Evolutionary conservation across 345 rosid species (phyloP).

Genomic region (Gossypium sturtianum): DNA sequence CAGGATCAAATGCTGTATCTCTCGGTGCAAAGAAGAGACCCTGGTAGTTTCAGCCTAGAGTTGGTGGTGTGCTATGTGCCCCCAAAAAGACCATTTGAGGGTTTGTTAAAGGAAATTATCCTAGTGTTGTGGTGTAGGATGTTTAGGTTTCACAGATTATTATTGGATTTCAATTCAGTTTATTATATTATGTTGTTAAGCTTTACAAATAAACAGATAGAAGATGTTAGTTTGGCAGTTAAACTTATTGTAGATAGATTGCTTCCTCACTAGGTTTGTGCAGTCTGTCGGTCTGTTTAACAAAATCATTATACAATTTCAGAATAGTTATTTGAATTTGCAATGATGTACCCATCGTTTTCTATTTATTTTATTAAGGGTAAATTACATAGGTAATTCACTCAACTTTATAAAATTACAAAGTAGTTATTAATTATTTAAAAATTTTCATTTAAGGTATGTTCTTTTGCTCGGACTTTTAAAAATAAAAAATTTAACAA

Average conservation of each 20-base stretch:
- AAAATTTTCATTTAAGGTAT: no score
- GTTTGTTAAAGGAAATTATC: not conserved
- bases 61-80: not conserved
- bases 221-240: not conserved
- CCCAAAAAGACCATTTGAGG: not conserved
- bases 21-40: slow-evolving; percentile 56
- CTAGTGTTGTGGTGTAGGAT: slow-evolving; percentile 1
- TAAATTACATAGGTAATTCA: no score
- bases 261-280: not conserved
- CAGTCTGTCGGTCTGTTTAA: not conserved
- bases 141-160: not conserved
- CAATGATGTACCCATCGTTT: not conserved
- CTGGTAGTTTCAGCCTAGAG: not conserved
- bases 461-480: no score
- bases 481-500: no score
- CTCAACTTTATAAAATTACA: no score
- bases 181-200: not conserved
- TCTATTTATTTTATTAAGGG: no score
- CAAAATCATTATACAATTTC: no score
- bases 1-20: slow-evolving; percentile 73
- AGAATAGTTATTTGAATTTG: not conserved
- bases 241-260: not conserved
- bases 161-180: not conserved
- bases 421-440: no score
- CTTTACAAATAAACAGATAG: not conserved